Conservation (phyloP, 176 grass and related monocot genomes). For the Oryza meridionalis region DNA sequence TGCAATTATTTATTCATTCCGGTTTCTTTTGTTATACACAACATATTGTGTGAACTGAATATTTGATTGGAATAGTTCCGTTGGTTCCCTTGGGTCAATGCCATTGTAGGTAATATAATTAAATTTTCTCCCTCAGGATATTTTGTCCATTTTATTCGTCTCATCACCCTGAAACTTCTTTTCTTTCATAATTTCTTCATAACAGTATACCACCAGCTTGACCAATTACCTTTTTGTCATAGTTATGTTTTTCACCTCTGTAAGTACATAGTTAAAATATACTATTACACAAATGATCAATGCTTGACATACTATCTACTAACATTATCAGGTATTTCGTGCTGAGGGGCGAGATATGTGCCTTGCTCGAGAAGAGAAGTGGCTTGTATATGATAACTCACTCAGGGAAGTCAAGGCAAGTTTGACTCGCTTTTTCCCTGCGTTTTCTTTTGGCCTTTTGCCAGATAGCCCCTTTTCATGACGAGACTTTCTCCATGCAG, state of each 20-base stretch:
- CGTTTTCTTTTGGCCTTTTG: background rate
- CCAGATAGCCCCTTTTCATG: background rate
- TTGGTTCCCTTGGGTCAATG: no score
- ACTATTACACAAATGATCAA: background rate
- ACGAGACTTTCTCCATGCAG: background rate
- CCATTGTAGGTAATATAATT: no score
- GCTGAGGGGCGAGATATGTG: background rate
- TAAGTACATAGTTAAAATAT: background rate
- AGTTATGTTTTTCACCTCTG: background rate
- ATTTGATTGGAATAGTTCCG: no score
- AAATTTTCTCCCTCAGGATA: no score
- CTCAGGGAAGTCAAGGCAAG: background rate
- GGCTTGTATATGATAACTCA: background rate
- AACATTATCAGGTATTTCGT: background rate
- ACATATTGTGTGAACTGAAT: no score
- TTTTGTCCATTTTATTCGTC: no score
- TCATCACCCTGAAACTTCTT: no score
- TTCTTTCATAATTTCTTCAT: no score
- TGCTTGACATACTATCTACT: background rate
- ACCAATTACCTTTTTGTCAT: background rate
- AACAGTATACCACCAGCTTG: no score
- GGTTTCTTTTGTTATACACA: no score
- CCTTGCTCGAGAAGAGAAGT: slow-evolving; percentile 8
- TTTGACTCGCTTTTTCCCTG: background rate
- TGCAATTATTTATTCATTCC: no score